Evolutionary conservation across 2,329 filamentous ascomycete genomes (phyloP).

Genomic region (Grosmannia penicillata): DNA sequence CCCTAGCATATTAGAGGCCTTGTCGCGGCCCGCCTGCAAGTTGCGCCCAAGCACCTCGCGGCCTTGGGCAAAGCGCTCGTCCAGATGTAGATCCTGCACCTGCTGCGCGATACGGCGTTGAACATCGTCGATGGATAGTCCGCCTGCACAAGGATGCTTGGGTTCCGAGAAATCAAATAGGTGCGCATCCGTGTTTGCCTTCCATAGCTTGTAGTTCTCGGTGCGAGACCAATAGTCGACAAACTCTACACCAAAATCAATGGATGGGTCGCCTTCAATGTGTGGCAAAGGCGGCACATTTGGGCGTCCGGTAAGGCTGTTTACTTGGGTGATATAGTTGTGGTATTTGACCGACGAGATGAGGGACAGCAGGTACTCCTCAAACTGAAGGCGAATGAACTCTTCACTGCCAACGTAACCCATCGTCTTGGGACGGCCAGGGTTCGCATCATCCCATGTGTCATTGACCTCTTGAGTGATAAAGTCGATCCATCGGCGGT

Average conservation of each 20-base stretch:
- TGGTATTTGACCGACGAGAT: slow-evolving; percentile 85
- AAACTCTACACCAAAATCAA: slow-evolving; percentile 75
- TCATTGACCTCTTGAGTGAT: slow-evolving; percentile 87
- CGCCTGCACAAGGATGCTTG: slow-evolving; percentile 83
- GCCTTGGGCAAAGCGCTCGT: slow-evolving; percentile 74
- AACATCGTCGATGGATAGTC: slow-evolving; percentile 85
- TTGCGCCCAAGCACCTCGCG: slow-evolving; percentile 79
- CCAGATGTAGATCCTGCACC: slow-evolving; percentile 83
- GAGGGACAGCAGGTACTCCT: slow-evolving; percentile 85
- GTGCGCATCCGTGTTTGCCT: slow-evolving; percentile 64
- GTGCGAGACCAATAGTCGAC: slow-evolving; percentile 77
- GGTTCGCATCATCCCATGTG: slow-evolving; percentile 90
- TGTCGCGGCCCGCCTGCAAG: slow-evolving; percentile 74
- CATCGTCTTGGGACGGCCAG: slow-evolving; percentile 79
- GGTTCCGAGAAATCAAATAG: slow-evolving; percentile 92
- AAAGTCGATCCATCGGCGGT: slow-evolving; percentile 92
- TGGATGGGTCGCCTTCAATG: slow-evolving; percentile 68
- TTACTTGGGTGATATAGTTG: slow-evolving; percentile 44
- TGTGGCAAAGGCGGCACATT: slow-evolving; percentile 33
- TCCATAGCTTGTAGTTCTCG: slow-evolving; percentile 84
- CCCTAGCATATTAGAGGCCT: slow-evolving; percentile 75
- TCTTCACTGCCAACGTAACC: slow-evolving; percentile 93
- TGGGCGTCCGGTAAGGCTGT: slow-evolving; percentile 34
- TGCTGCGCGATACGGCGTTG: slow-evolving; percentile 82
- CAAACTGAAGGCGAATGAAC: slow-evolving; percentile 92